Percentiles rank a stretch among this genome's conserved stretches.
Conservation (phyloP, 2,329 filamentous ascomycete genomes). For the Xylaria hypoxylon region DNA sequence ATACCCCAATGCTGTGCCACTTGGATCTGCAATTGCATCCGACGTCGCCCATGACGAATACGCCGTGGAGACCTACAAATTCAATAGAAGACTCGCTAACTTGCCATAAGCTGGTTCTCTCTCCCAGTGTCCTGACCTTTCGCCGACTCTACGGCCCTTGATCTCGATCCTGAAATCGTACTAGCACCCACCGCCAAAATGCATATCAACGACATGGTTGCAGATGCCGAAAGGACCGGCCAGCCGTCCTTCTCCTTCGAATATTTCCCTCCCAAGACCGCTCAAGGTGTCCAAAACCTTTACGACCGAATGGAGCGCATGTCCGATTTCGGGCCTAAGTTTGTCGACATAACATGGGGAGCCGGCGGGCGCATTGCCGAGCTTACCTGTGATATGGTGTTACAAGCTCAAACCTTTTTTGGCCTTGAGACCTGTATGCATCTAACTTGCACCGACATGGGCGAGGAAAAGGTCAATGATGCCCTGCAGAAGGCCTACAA, state of each 20-base stretch:
- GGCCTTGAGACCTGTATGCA: slow-evolving; percentile 99
- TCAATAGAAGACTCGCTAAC: slow-evolving; percentile 26
- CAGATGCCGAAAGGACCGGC: slow-evolving; percentile 80
- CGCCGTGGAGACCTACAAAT: slow-evolving; percentile 9
- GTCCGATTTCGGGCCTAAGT: slow-evolving; percentile 92
- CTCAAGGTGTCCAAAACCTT: slow-evolving; percentile 96
- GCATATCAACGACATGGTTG: slow-evolving; percentile 95
- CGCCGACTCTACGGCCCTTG: slow-evolving; percentile 1
- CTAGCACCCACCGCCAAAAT: slow-evolving; percentile 66
- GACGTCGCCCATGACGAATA: slow-evolving; percentile 5
- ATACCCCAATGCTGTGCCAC: not conserved
- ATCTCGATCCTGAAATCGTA: slow-evolving; percentile 11
- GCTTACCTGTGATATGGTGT: slow-evolving; percentile 97
- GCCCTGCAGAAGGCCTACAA: slow-evolving; percentile 91
- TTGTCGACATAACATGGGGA: slow-evolving; percentile 99
- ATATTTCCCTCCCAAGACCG: slow-evolving; percentile 98
- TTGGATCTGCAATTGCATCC: slow-evolving; percentile 19
- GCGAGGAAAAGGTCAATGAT: slow-evolving; percentile 87
- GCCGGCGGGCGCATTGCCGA: slow-evolving; percentile 92
- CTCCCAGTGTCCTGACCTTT: slow-evolving; percentile 22
- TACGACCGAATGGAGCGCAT: slow-evolving; percentile 99
- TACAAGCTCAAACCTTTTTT: slow-evolving; percentile 93
- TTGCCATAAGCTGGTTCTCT: slow-evolving; percentile 5
- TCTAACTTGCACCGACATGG: slow-evolving; percentile 98
- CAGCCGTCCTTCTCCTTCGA: slow-evolving; percentile 97